Evolutionary conservation across 352 stramenopile genomes (phyloP), one percentile per base, ranked within the genome.

Genomic region (Pythium vanterpoolii): DNA sequence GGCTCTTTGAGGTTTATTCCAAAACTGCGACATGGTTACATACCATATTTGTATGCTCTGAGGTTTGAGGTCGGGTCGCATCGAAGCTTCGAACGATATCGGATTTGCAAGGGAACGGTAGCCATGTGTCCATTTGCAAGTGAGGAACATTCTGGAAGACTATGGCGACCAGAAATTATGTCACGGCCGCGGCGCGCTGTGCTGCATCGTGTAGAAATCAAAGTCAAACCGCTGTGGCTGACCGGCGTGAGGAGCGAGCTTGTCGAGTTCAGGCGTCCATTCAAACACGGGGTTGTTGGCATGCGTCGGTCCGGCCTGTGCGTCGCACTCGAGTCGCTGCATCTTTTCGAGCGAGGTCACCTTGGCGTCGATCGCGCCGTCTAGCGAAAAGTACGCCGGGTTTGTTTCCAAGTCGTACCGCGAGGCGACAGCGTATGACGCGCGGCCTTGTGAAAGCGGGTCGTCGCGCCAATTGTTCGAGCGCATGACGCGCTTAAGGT

Each of bases 341-440:
- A 73, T 53, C 36, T 58, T 56, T 23, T 40, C 61, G 31, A 76
- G 71, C 14, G 67, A 74, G 43, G 85, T 86, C n/a, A 83, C 79
- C 55, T 95, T 95, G 47, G 75, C 76, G 65, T 95, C 85, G 57
- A 90, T 87, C 30, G 73, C 79, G 21, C 83, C 83, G 28, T 77
- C 52, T 11, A 87, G 68, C 31, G 69, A 65, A 19, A 76, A 69
- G 13, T 72, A 52, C 13, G 64, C 50, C 23, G 67, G 47, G 36
- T 77, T 69, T 16, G 52, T 51, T 42, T 81, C 73, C 26, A 93
- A 71, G 48, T 94, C 85, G 62, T 86, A 89, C 3, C 85, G 75
- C 1, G 73, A 69, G 8, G 78, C 82, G n/a, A 94, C 72, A 1
- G 80, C 77, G 30, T 74, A 64, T 4, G 74, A 82, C 4, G 79